Evolutionary conservation across 495 filamentous ascomycete genomes (phyloP), one percentile per base, ranked within the genome.

Genomic region (Elasticomyces elasticus): DNA sequence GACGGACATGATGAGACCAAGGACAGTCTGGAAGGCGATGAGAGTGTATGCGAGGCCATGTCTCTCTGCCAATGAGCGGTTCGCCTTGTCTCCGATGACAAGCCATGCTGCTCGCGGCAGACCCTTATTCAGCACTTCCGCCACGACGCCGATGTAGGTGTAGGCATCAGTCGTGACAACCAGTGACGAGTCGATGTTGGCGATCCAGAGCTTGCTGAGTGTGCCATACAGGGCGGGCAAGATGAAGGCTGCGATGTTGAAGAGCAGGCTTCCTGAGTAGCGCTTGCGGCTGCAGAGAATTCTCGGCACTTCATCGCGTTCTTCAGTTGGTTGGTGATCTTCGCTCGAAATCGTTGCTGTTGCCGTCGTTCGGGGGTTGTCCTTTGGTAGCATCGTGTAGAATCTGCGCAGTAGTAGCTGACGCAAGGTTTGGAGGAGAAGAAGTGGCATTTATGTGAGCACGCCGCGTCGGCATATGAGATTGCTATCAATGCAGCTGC

Each of bases 141-240:
- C 77, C 15, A 86, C 72, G 17, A 78, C 72, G 24, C 77, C 74
- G 56, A 88, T 84, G 54, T 79, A 79, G 7, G 78, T 81, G 62
- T 81, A 83, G 9, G 71, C 62, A 54, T 87, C 84, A 0, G 84
- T 85, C 6, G 80, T 85, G 15, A 76, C 83, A n/a, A 88, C 79
- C 40, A 79, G 71, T 26, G 67, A 75, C 2, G 76, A 65, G 68
- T 87, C 77, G 58, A 89, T 84, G 48, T 79, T 74, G 5, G 85
- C 81, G 17, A 89, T 74, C 85, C 83, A 88, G 23, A 87, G 72
- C 64, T 89, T 89, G 54, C 75, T 75, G 1, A 88, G 74, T 0
- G 85, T 88, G 11, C 65, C 67, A 65, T 88, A 87, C 0, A 89
- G 66, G 0, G 84, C 84, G 0, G 82, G 85, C 0, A 87, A 75